Evolutionary conservation across 1,284 basidiomycete genomes (phyloP), one percentile per base, ranked within the genome.

Genomic region (Ustanciosporium gigantosporum): DNA sequence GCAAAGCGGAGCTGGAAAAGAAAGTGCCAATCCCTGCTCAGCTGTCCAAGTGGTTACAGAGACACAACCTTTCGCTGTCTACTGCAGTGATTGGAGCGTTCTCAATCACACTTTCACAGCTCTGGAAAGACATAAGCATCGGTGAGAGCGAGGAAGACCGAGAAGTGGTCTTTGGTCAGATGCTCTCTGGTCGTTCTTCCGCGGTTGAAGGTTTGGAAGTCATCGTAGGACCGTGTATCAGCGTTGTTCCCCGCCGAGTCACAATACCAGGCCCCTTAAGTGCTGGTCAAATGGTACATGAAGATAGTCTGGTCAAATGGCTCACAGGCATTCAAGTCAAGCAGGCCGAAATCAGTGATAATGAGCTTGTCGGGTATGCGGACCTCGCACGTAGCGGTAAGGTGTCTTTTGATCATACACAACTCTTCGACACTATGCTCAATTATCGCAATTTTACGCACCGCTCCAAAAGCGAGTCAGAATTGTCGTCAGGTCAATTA

Each of bases 381-480:
- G 25, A 40, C 16, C 25, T 40, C 17, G 38, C 38, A 24, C 25
- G 38, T 20, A 29, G n/a, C 7, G 22, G 22, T 4, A 5, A 14
- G 23, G 38, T 40, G 22, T 16, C 38, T 6, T 16, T 5, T 6
- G 24, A 40, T 6, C 38, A 40, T 25, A 25, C 16, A 19, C 13
- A 40, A 17, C 38, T 40, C 7, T 40, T 40, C 23, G 24, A 40
- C 16, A 20, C 38, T 5, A 40, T 40, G 9, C 23, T 40, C 21
- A 40, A 40, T 25, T 40, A 14, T 29, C 25, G 38, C 21, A 40
- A 40, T 25, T 40, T 25, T 29, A n/a, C 19, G 6, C 38, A 40
- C 24, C 7, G 25, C 24, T 6, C 7, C 24, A 40, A 40, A 22
- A 15, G 20, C n/a, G 25, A 25, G 14, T 15, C 5, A n/a, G 23